phyloP scores from a whole-genome alignment of 805 yeast genomes.

The Komagataella phaffii region DNA sequence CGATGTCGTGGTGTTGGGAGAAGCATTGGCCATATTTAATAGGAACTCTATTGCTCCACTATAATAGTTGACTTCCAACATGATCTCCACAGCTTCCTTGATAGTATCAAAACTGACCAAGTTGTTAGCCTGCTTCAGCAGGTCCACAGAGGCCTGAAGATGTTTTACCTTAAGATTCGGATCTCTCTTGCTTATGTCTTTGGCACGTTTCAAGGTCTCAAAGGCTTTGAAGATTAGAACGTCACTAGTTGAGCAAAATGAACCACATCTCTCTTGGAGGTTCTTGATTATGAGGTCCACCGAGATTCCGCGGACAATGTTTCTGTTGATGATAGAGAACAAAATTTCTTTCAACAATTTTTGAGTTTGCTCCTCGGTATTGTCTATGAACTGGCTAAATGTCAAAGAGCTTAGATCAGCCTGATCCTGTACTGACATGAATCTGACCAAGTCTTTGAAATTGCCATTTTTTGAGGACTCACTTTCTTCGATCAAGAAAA shows the following conservation, averaged over 20 bases:
- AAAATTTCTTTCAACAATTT: slow-evolving; percentile 74
- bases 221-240: slow-evolving; percentile 89
- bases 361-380: slow-evolving; percentile 38
- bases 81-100: slow-evolving; percentile 66
- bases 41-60: slow-evolving; percentile 81
- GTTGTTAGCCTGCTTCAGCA: slow-evolving; percentile 71
- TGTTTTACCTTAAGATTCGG: slow-evolving; percentile 53
- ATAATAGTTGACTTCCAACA: slow-evolving; percentile 64
- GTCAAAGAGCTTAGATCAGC: slow-evolving; percentile 49
- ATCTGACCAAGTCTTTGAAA: slow-evolving; percentile 57
- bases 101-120: slow-evolving; percentile 68
- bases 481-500: slow-evolving; percentile 68
- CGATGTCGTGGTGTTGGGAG: slow-evolving; percentile 49
- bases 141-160: slow-evolving; percentile 57
- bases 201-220: slow-evolving; percentile 82
- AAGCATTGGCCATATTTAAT: slow-evolving; percentile 58
- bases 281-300: slow-evolving; percentile 82
- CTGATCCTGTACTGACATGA: slow-evolving; percentile 56
- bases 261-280: slow-evolving; percentile 84
- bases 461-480: slow-evolving; percentile 17
- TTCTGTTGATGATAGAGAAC: slow-evolving; percentile 79
- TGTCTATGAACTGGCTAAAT: slow-evolving; percentile 69
- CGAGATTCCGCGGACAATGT: slow-evolving; percentile 82
- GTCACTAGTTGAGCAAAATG: slow-evolving; percentile 89
- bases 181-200: slow-evolving; percentile 58